These are phyloP conservation scores for Fusarium equiseti DNA, from an alignment of 2,329 filamentous ascomycete species.

Conservation along the genomic window DNA sequence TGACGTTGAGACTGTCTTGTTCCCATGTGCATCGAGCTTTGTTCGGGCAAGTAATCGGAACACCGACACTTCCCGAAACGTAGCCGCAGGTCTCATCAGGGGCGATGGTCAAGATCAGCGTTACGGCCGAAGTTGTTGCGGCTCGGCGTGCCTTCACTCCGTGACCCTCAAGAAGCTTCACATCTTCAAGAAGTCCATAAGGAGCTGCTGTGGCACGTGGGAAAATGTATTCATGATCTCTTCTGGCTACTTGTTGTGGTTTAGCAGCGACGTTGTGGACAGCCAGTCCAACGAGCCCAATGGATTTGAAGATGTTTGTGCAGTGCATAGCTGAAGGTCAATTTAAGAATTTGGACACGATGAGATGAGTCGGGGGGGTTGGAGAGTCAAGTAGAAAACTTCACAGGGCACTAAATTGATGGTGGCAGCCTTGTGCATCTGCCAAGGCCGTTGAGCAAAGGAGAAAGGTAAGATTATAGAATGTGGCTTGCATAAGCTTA, in stretches of 20 bases:
- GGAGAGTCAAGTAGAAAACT: background rate
- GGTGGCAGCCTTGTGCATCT: background rate
- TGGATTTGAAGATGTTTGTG: background rate
- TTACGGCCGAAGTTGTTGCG: fast-evolving
- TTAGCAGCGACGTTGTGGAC: background rate
- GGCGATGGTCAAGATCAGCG: background rate
- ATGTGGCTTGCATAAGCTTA: background rate
- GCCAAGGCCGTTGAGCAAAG: background rate
- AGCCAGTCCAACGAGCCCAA: background rate
- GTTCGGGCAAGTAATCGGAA: background rate
- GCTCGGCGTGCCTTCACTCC: background rate
- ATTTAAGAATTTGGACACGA: fast-evolving
- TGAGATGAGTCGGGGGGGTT: too few species aligned
- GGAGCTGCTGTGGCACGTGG: background rate
- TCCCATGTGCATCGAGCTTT: background rate
- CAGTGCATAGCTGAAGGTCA: background rate
- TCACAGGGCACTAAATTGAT: background rate
- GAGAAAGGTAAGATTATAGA: too few species aligned
- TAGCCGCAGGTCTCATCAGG: background rate
- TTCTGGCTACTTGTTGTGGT: background rate
- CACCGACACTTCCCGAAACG: fast-evolving
- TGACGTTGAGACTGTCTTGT: fast-evolving
- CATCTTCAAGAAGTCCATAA: background rate
- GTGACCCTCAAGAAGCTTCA: background rate
- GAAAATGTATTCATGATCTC: background rate